Percentiles rank a stretch among this genome's conserved stretches.
Evolutionary conservation across 306 rosid genomes (phyloP).

Genomic region (Cucurbita argyrosperma): DNA sequence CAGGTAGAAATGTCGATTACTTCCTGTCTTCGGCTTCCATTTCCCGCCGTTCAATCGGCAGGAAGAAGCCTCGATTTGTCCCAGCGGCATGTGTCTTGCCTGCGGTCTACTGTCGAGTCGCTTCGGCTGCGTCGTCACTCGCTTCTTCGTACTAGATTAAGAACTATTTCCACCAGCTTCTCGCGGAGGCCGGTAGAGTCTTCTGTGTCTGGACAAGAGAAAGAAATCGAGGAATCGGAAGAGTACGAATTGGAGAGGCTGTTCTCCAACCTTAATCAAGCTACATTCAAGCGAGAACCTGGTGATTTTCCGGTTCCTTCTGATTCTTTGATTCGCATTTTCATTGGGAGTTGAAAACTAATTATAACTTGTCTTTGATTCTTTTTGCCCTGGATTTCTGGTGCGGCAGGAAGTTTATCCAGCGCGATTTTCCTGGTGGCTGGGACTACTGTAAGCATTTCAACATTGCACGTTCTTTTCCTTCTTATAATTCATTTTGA

Average conservation of each 20-base stretch:
- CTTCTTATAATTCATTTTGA: neutral
- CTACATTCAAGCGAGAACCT: conserved; percentile 62
- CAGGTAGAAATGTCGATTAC: neutral
- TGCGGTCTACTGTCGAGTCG: neutral
- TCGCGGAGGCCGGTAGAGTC: neutral
- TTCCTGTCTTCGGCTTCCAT: conserved; percentile 1
- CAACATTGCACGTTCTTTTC: neutral
- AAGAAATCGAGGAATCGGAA: neutral
- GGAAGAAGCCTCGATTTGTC: neutral
- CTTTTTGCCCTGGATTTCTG: neutral
- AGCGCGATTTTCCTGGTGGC: conserved; percentile 58
- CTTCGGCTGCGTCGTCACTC: neutral
- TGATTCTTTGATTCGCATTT: neutral
- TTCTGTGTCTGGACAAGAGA: neutral
- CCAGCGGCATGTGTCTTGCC: neutral
- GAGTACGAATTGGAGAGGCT: conserved; percentile 32
- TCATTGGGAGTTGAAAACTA: neutral
- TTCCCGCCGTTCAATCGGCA: neutral
- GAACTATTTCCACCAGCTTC: neutral
- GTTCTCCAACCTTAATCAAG: conserved; percentile 62
- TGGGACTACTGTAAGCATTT: conserved; percentile 46
- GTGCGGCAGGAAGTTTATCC: conserved; percentile 45
- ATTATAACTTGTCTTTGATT: neutral
- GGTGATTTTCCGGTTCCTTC: conserved; percentile 20
- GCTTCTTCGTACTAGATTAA: neutral